Evolutionary conservation across 2,329 filamentous ascomycete genomes (phyloP).

Genomic region (Aureobasidium sp.): DNA sequence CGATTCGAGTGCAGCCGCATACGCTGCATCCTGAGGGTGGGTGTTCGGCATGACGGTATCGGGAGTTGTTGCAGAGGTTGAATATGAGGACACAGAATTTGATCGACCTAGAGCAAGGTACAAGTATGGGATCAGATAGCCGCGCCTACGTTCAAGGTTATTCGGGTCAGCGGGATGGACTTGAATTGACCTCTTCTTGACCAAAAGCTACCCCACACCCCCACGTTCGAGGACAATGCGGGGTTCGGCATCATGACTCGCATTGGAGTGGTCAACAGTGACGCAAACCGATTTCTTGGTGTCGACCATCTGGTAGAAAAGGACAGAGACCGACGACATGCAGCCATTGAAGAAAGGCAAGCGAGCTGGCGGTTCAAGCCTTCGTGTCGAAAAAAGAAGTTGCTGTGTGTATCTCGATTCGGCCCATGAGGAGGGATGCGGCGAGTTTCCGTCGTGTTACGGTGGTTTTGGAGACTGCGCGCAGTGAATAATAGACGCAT

Average conservation of each 20-base stretch:
- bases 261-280: background rate
- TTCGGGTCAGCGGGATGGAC: slow-evolving; percentile 9
- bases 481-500: background rate
- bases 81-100: background rate
- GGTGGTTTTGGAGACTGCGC: background rate
- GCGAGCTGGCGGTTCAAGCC: too few relatives aligned
- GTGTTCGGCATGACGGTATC: slow-evolving; percentile 13
- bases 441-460: background rate
- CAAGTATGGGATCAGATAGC: background rate
- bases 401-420: background rate
- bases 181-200: slow-evolving; percentile 2
- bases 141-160: background rate
- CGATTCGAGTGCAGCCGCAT: slow-evolving; percentile 27
- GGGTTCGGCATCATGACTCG: slow-evolving; percentile 5
- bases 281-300: background rate
- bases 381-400: background rate
- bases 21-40: slow-evolving; percentile 32
- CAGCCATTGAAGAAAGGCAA: background rate
- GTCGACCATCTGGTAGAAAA: background rate
- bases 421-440: background rate
- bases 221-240: background rate
- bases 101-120: background rate
- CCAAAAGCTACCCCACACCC: slow-evolving; percentile 1
- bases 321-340: background rate
- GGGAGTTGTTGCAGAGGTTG: background rate